Base-by-base conservation (phyloP, 2,329 filamentous ascomycete genomes). In the Coniochaeta sp. region DNA sequence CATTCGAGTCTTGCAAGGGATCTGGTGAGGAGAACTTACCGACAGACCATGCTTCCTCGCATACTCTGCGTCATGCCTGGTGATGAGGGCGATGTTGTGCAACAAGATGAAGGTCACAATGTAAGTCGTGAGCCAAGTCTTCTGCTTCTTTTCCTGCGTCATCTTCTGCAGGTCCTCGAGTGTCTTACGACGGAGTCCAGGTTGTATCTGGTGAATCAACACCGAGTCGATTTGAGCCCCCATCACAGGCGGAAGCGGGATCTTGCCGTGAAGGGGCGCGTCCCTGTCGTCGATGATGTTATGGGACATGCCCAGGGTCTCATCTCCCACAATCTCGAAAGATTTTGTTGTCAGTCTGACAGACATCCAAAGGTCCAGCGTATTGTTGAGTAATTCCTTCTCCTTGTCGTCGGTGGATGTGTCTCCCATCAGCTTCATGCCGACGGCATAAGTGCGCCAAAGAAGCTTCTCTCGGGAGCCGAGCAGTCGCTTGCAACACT, bases 41-140 rank as follows among this genome's bases (percentile, higher is more conserved):
- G 73, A 72, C 60, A 82, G 76, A 6, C 77, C 78, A 59, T 84
- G 81, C 61, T 83, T 83, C 45, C 61, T 70, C 22, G 82, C 80
- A 63, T 84, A 85, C 31, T 73, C 69, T 2, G 75, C 75, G 57
- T 85, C 82, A 55, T 85, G 81, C 28, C 73, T 72, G 49, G 79
- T 83, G 47, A 84, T 77, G 42, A 85, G 71, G n/a, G 81, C 73
- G 49, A 80, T 75, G 57, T 84, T 85, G 64, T 85, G 81, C 49
- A 85, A 67, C 53, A 85, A 63, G 51, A 85, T 80, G 57, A 83
- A 84, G 1, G 73, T 79, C 24, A 82, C 77, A 31, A 84, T 69
- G 61, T 83, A 84, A 4, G 77, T 79, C 26, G 79, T 79, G 51
- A 83, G 68, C 79, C 81, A 85, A 14, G 75, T 80, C 52, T 70